These are phyloP conservation scores for Phytophthora podocarpi DNA, from an alignment of 352 stramenopile genomes.

Conservation along the genomic window DNA sequence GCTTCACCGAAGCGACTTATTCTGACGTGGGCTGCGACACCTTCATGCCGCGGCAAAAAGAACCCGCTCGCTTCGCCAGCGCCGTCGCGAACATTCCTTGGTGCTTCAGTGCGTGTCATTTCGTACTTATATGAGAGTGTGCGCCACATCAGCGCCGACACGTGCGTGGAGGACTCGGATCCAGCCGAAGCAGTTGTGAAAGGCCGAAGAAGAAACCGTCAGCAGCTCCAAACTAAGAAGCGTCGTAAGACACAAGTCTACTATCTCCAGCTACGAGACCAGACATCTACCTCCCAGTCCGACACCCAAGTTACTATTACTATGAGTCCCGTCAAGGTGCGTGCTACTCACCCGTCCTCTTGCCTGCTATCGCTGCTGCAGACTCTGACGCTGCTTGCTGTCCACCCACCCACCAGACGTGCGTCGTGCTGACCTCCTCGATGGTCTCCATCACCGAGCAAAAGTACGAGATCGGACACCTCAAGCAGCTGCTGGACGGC, in stretches of 20 bases:
- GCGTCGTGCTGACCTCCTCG: slow-evolving; percentile 77
- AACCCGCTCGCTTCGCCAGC: not conserved
- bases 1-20: slow-evolving; percentile 15
- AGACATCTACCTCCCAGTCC: not conserved
- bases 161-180: slow-evolving; percentile 33
- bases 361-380: not conserved
- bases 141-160: slow-evolving; percentile 3
- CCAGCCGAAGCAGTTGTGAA: slow-evolving; percentile 29
- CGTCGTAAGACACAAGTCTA: not conserved
- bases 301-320: slow-evolving; percentile 13
- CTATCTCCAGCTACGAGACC: not conserved
- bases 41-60: not conserved
- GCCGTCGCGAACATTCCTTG: slow-evolving; percentile 18
- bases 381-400: not conserved
- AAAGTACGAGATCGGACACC: slow-evolving; percentile 75
- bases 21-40: slow-evolving; percentile 29
- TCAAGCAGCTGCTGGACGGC: slow-evolving; percentile 73
- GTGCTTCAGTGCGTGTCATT: not conserved
- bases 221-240: slow-evolving; percentile 14
- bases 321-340: slow-evolving; percentile 43
- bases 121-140: slow-evolving; percentile 24
- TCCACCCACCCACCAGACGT: slow-evolving; percentile 27
- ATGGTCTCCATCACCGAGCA: slow-evolving; percentile 79
- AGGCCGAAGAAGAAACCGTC: slow-evolving; percentile 15
- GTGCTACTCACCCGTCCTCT: not conserved